Evolutionary conservation across 2,329 filamentous ascomycete genomes (phyloP).

Genomic region (Botrytis medusae): DNA sequence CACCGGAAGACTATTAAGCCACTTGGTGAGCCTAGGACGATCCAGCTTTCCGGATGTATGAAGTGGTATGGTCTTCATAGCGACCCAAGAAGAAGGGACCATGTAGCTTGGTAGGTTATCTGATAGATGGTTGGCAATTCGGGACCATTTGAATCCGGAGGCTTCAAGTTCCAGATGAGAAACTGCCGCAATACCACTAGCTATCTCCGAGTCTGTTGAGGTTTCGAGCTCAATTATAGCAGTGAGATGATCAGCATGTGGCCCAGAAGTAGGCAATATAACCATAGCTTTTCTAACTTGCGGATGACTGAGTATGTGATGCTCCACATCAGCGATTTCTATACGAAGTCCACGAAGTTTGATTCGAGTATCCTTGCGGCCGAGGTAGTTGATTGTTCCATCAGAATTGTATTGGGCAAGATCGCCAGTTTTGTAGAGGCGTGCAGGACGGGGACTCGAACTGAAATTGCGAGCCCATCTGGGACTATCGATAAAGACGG

Average conservation of each 20-base stretch:
- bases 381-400: conserved; percentile 14
- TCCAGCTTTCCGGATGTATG: conserved; percentile 41
- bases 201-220: no score
- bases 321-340: conserved; percentile 17
- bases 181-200: neutral
- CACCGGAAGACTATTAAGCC: conserved; percentile 9
- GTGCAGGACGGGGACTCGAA: neutral
- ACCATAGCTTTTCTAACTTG: conserved; percentile 19
- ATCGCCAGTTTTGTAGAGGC: conserved; percentile 56
- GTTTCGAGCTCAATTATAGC: conserved; percentile 5
- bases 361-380: conserved; percentile 16
- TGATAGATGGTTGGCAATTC: neutral
- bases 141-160: neutral
- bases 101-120: conserved; percentile 39
- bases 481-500: conserved; percentile 40
- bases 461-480: conserved; percentile 9
- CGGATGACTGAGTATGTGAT: conserved; percentile 20
- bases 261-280: neutral
- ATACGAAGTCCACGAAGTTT: conserved; percentile 20
- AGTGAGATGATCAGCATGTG: conserved; percentile 11
- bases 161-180: conserved; percentile 7
- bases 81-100: conserved; percentile 40
- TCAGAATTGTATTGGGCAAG: conserved; percentile 41
- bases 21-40: conserved; percentile 39
- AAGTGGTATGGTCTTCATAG: conserved; percentile 38